These are phyloP conservation scores for Jacaranda copaia DNA, from an alignment of 257 asterid genomes.

Conservation along the genomic window DNA sequence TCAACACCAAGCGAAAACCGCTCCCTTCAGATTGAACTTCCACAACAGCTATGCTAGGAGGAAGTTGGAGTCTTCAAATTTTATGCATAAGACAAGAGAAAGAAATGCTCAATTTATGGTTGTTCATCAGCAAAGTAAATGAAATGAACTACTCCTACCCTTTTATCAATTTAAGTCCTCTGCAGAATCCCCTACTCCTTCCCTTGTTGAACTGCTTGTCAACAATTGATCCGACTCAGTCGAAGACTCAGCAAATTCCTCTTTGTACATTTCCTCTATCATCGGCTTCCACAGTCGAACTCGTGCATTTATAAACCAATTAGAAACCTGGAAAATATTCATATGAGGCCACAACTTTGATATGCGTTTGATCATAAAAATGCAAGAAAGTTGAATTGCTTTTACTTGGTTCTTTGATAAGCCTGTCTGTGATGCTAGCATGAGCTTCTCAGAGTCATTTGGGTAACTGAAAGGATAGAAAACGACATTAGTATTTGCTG, in stretches of 20 bases:
- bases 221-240: conserved; percentile 64
- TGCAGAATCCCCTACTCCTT: conserved; percentile 62
- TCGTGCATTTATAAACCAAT: conserved; percentile 93
- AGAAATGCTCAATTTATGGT: no score
- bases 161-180: conserved; percentile 47
- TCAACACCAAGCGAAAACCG: no score
- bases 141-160: background rate
- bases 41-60: background rate
- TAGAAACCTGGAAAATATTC: conserved; percentile 61
- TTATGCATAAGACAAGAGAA: background rate
- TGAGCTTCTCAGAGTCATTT: conserved; percentile 84
- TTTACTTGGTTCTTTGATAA: conserved; percentile 89
- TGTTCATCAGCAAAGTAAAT: no score
- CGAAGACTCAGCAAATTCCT: conserved; percentile 75
- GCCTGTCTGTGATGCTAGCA: conserved; percentile 90
- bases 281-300: conserved; percentile 96
- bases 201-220: conserved; percentile 41
- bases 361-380: background rate
- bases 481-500: background rate
- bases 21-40: no score
- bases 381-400: no score
- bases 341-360: background rate
- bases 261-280: conserved; percentile 94
- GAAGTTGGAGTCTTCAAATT: background rate
- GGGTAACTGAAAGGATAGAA: conserved; percentile 67